Conservation (phyloP, 202 grass and related monocot genomes). For the Hordeum pubiflorum region DNA sequence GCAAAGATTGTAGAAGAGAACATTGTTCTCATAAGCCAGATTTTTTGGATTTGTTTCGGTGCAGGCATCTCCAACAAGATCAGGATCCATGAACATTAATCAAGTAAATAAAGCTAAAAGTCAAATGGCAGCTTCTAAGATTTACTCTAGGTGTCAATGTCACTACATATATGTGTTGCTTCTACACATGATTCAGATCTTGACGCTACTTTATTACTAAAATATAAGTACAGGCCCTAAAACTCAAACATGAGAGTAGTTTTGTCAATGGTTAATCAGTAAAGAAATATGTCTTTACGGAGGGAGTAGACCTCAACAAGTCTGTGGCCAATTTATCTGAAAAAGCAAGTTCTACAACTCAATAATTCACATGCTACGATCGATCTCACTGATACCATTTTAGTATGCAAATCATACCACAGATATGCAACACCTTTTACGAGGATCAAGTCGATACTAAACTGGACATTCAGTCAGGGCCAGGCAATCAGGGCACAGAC, state of each 20-base stretch:
- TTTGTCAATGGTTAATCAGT: background rate
- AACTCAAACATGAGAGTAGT: constrained; percentile 11
- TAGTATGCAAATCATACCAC: background rate
- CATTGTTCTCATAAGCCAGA: too few relatives aligned
- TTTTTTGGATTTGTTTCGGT: too few relatives aligned
- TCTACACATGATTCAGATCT: background rate
- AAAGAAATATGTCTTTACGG: too few relatives aligned
- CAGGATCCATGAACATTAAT: background rate
- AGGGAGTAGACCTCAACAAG: too few relatives aligned
- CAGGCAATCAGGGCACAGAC: background rate
- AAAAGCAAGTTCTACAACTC: background rate
- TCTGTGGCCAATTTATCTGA: background rate
- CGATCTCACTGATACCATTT: background rate
- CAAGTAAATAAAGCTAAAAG: constrained; percentile 3
- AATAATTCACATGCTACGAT: background rate
- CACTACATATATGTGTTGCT: constrained; percentile 15
- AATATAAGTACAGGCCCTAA: background rate
- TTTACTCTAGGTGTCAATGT: constrained; percentile 10
- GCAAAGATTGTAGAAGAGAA: too few relatives aligned
- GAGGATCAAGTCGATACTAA: too few relatives aligned
- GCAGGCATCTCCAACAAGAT: too few relatives aligned
- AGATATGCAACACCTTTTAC: background rate
- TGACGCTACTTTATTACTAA: background rate
- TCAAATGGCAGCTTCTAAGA: constrained; percentile 20
- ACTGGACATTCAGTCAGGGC: too few relatives aligned